Conservation (phyloP, 2,329 filamentous ascomycete species). For the Stylonectria norvegica region DNA sequence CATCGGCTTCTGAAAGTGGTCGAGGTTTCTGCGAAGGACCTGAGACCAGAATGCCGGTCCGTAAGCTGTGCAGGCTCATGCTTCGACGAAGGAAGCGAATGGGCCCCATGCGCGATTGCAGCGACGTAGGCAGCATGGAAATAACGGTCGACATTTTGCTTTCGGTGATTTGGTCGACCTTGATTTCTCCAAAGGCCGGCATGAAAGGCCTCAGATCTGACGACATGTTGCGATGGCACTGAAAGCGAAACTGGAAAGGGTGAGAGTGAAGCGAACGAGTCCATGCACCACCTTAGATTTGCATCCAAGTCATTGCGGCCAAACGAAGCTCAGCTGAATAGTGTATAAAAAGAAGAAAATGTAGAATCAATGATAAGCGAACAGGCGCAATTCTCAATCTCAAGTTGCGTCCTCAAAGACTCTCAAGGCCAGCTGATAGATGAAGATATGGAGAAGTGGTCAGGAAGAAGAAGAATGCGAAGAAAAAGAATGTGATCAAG, state of each 20-base stretch:
- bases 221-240: slow-evolving; percentile 15
- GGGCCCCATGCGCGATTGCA: slow-evolving; percentile 49
- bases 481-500: no score
- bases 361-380: slow-evolving; percentile 3
- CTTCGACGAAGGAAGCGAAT: slow-evolving; percentile 47
- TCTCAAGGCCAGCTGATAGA: slow-evolving; percentile 5
- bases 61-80: slow-evolving; percentile 32
- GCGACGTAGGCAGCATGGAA: slow-evolving; percentile 49
- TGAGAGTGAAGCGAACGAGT: background rate
- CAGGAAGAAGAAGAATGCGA: no score
- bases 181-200: slow-evolving; percentile 26
- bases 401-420: background rate
- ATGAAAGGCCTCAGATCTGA: slow-evolving; percentile 15
- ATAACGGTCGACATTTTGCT: slow-evolving; percentile 47
- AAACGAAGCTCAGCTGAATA: no score
- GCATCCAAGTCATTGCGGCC: no score
- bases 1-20: slow-evolving; percentile 19
- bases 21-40: slow-evolving; percentile 13
- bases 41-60: slow-evolving; percentile 11
- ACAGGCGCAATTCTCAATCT: no score
- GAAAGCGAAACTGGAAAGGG: background rate
- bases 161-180: slow-evolving; percentile 32
- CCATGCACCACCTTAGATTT: no score
- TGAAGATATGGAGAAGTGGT: no score
- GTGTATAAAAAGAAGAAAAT: no score